Evolutionary conservation across 768 basidiomycete genomes (phyloP).

Genomic region (Boletus sp.): DNA sequence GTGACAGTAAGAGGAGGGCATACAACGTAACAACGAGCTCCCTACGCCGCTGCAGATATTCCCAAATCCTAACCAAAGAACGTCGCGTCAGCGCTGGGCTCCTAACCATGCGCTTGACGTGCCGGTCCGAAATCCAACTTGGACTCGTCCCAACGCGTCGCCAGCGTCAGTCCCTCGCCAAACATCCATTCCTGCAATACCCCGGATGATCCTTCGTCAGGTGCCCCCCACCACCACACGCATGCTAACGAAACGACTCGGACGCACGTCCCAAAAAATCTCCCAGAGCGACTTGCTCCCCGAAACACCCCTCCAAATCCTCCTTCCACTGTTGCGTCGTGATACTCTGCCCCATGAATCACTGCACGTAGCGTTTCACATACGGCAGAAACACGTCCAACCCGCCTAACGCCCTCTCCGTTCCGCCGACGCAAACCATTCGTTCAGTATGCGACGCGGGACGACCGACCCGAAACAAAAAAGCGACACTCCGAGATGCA

Average conservation of each 20-base stretch:
- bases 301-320: too few relatives aligned
- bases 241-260: conserved; percentile 19
- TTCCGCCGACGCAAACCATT: neutral
- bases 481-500: conserved; percentile 64
- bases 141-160: conserved; percentile 50
- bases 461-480: too few relatives aligned
- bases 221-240: too few relatives aligned
- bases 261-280: conserved; percentile 78
- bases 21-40: too few relatives aligned
- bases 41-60: too few relatives aligned
- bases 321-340: conserved; percentile 60
- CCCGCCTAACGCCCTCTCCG: conserved; percentile 10
- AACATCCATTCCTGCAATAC: too few relatives aligned
- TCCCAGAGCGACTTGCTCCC: conserved; percentile 57
- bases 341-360: conserved; percentile 80
- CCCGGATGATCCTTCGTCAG: neutral
- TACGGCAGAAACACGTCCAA: conserved; percentile 79
- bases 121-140: conserved; percentile 51
- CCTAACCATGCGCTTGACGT: conserved; percentile 60
- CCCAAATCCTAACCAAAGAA: too few relatives aligned
- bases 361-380: conserved; percentile 75
- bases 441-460: too few relatives aligned
- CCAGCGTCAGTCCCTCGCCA: conserved; percentile 40
- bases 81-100: conserved; percentile 43
- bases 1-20: too few relatives aligned